phyloP scores from a whole-genome alignment of 2,329 filamentous ascomycete species.

The Didymella arachidicola region DNA sequence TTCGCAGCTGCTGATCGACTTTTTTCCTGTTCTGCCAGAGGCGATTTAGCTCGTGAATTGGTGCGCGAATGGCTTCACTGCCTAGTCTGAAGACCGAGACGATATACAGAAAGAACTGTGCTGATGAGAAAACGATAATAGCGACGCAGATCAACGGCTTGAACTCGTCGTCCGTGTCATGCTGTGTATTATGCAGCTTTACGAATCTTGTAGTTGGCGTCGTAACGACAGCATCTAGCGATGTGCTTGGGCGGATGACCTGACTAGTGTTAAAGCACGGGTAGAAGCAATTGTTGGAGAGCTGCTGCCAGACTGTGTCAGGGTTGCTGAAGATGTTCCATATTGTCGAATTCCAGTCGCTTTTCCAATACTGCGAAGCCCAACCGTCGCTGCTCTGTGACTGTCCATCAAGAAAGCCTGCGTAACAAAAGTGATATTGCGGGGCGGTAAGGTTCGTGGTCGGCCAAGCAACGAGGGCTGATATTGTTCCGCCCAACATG shows the following conservation, averaged over 20 bases:
- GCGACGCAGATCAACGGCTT: constrained; percentile 16
- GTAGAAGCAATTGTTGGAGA: constrained; percentile 22
- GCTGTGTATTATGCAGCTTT: constrained; percentile 17
- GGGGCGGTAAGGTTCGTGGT: constrained; percentile 14
- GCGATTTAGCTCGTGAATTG: constrained; percentile 18
- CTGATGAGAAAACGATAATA: constrained; percentile 14
- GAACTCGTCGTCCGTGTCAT: constrained; percentile 11
- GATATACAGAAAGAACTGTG: constrained; percentile 22
- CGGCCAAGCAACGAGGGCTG: constrained; percentile 17
- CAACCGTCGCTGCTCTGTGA: constrained; percentile 18
- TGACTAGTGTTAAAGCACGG: constrained; percentile 26
- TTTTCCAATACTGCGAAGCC: constrained; percentile 14
- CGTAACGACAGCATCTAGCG: constrained; percentile 17
- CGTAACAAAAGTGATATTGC: constrained; percentile 22
- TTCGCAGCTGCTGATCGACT: constrained; percentile 8
- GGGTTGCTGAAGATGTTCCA: constrained; percentile 15
- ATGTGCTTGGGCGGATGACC: constrained; percentile 5
- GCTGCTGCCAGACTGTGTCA: constrained; percentile 13
- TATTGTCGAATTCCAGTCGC: constrained; percentile 17
- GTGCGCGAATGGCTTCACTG: constrained; percentile 13
- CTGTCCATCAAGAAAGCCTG: constrained; percentile 8
- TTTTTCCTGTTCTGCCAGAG: constrained; percentile 10
- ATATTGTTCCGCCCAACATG: constrained; percentile 22
- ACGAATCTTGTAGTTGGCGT: constrained; percentile 15
- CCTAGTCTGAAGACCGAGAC: constrained; percentile 14